Evolutionary conservation across 192 early-diverging fungal genomes (phyloP), one percentile per base, ranked within the genome.

Genomic region (Geosiphon pyriformis): DNA sequence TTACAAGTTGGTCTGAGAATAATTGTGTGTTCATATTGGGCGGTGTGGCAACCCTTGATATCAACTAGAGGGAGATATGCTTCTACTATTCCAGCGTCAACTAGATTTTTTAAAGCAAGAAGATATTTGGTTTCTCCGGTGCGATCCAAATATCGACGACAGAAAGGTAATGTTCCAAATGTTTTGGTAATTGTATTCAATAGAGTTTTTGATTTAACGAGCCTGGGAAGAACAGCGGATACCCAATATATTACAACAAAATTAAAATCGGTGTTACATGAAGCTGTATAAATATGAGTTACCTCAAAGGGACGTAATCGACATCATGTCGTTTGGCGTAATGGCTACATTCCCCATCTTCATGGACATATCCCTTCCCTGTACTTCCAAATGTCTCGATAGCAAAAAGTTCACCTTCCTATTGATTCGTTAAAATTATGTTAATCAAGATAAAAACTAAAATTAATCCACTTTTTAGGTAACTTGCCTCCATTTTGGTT

Each of bases 381-480:
- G 94, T 99, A 73, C 88, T 89, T 59, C 94, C 96, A 71, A 98
- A 99, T 2, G 96, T 99, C 76, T 99, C 96, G 62, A 99, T 96
- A 56, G 95, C 96, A 72, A 90, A 92, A 54, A 85, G 81, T 80
- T 97, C 93, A 58, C 90, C 91, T 72, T 97, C 94, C 70, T 78
- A 50, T 34, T 33, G 2, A 10, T 20, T 20, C n/a, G n/a, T n/a
- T n/a, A n/a, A n/a, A n/a, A n/a, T n/a, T n/a, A n/a, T n/a, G n/a
- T n/a, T n/a, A n/a, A n/a, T n/a, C n/a, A n/a, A n/a, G n/a, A n/a
- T n/a, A n/a, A n/a, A n/a, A n/a, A n/a, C n/a, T n/a, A n/a, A n/a
- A n/a, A n/a, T n/a, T n/a, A n/a, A n/a, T n/a, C n/a, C n/a, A n/a
- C n/a, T n/a, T n/a, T n/a, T n/a, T 32, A 70, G 4, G 18, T 0